Percentiles rank a stretch among this genome's conserved stretches.
Conservation (phyloP, 2,329 filamentous ascomycete genomes). For the Parastagonospora avenae region DNA sequence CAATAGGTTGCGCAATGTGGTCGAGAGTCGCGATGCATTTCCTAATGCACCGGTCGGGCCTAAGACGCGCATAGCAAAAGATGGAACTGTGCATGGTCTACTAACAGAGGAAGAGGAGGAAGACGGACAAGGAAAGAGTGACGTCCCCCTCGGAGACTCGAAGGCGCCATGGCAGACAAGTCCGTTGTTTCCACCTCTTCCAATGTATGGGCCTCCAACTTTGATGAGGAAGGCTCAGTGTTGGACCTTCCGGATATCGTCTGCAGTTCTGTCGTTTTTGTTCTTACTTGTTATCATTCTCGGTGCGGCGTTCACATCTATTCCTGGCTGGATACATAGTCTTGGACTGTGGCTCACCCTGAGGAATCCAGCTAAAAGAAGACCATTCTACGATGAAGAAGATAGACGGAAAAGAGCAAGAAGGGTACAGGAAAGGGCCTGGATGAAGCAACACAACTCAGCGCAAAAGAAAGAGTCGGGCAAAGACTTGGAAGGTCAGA, state of each 20-base stretch:
- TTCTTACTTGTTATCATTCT: conserved; percentile 79
- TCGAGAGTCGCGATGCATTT: conserved; percentile 47
- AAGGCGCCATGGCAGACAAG: conserved; percentile 72
- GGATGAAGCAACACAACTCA: conserved; percentile 56
- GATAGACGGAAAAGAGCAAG: conserved; percentile 62
- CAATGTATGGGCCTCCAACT: conserved; percentile 78
- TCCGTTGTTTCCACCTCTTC: conserved; percentile 82
- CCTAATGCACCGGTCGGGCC: conserved; percentile 30
- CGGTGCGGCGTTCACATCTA: conserved; percentile 72
- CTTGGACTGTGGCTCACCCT: conserved; percentile 62
- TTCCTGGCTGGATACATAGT: conserved; percentile 59
- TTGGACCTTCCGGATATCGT: conserved; percentile 66
- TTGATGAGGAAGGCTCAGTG: conserved; percentile 69
- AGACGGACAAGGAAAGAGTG: conserved; percentile 51
- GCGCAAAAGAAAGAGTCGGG: conserved; percentile 41
- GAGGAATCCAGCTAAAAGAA: conserved; percentile 62
- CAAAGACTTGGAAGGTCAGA: conserved; percentile 45
- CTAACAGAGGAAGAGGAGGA: conserved; percentile 26
- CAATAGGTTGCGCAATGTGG: conserved; percentile 64
- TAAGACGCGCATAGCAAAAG: conserved; percentile 48
- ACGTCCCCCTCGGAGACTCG: conserved; percentile 51
- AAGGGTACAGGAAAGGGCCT: conserved; percentile 63
- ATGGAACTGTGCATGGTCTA: conserved; percentile 50
- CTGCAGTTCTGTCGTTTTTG: conserved; percentile 75
- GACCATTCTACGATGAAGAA: conserved; percentile 79